A percentile compares a stretch with the other conserved stretches of the same genome.
Conservation (phyloP, 352 stramenopile genomes). For the Aphanomyces euteiches region DNA sequence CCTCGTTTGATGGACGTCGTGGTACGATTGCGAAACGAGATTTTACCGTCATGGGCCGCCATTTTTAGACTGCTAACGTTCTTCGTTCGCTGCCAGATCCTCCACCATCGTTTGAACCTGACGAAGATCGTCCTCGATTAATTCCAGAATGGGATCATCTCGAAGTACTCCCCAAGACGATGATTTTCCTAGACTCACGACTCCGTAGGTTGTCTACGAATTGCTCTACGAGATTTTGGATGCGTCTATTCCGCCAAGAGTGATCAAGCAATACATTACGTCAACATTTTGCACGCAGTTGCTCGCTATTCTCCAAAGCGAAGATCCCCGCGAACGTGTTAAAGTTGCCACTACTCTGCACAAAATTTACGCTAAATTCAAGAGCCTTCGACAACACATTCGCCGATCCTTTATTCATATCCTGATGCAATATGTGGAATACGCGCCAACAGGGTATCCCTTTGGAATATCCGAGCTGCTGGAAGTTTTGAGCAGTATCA, state of each 20-base stretch:
- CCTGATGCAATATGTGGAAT: slow-evolving; percentile 16
- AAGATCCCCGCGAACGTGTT: slow-evolving; percentile 12
- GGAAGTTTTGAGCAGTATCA: slow-evolving; percentile 11
- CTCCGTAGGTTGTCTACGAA: background rate
- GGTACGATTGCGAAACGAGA: background rate
- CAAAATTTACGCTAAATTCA: slow-evolving; percentile 28
- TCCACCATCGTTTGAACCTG: background rate
- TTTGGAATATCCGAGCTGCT: slow-evolving; percentile 17
- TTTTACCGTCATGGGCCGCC: background rate
- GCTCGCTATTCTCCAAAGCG: slow-evolving; percentile 4
- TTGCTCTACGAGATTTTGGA: slow-evolving; percentile 1
- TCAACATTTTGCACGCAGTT: background rate
- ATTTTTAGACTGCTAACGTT: background rate
- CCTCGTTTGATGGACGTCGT: background rate
- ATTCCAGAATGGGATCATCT: slow-evolving; percentile 4
- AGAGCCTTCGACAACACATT: slow-evolving; percentile 14
- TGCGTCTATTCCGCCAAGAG: slow-evolving; percentile 12
- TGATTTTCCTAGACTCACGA: background rate
- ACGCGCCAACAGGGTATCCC: background rate
- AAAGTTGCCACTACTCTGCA: slow-evolving; percentile 10
- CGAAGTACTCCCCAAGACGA: background rate
- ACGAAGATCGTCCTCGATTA: background rate
- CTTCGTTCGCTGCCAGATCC: background rate
- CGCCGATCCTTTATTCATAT: background rate
- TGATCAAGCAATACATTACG: slow-evolving; percentile 22